Evolutionary conservation across 2,329 filamentous ascomycete species (phyloP).

Genomic region (Hymenoscyphus occultus): DNA sequence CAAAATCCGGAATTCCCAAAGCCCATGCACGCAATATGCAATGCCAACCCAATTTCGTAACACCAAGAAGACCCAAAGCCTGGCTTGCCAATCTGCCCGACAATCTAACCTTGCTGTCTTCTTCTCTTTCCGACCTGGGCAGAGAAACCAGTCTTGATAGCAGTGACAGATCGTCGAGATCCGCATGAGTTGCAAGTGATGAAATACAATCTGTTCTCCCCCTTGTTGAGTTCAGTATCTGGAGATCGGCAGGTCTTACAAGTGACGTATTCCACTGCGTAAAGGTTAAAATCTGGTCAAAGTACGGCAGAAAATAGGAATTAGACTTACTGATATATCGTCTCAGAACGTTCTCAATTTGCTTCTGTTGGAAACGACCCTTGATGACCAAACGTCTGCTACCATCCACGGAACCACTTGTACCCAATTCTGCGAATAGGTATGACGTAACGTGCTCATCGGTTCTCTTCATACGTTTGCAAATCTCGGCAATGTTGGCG

Average conservation of each 20-base stretch:
- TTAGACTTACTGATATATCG: constrained; percentile 80
- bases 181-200: constrained; percentile 92
- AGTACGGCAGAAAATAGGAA: constrained; percentile 33
- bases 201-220: constrained; percentile 98
- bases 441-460: constrained; percentile 98
- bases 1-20: constrained; percentile 5
- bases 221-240: constrained; percentile 95
- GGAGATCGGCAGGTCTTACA: constrained; percentile 97
- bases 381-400: constrained; percentile 94
- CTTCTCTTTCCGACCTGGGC: constrained; percentile 98
- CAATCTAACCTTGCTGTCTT: constrained; percentile 77
- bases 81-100: background rate
- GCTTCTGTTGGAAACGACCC: constrained; percentile 99
- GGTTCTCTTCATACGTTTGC: constrained; percentile 98
- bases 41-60: constrained; percentile 9
- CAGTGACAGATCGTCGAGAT: constrained; percentile 82
- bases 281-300: constrained; percentile 24
- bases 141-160: constrained; percentile 99
- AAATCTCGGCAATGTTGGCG: constrained; percentile 97
- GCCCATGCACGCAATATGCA: constrained; percentile 8
- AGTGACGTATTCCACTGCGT: constrained; percentile 81
- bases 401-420: constrained; percentile 91
- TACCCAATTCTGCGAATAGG: constrained; percentile 97
- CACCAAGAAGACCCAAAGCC: constrained; percentile 1
- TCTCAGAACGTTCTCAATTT: constrained; percentile 94